phyloP scores from a whole-genome alignment of 805 yeast species.

The Ogataea ganodermae region DNA sequence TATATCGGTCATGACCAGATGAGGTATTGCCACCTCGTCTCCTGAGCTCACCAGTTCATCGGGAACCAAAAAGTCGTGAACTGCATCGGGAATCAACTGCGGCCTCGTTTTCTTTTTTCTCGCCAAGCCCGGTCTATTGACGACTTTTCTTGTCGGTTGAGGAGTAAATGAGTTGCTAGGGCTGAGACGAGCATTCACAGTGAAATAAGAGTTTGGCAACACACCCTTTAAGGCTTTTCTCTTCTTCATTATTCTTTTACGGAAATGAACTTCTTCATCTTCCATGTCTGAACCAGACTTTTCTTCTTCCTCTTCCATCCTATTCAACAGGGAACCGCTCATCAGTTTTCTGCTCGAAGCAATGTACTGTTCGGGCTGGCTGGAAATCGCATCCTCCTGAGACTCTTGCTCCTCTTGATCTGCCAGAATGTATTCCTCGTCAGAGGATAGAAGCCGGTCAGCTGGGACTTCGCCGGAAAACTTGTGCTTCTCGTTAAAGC shows the following conservation, averaged over 20 bases:
- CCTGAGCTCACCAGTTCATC: conserved; percentile 12
- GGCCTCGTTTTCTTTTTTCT: conserved; percentile 15
- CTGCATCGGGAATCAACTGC: not conserved
- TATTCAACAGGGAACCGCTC: not conserved
- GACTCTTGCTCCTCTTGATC: conserved; percentile 16
- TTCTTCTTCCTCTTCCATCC: not conserved
- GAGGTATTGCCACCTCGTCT: too few relatives aligned
- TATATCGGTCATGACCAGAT: too few relatives aligned
- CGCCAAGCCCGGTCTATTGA: conserved; percentile 23
- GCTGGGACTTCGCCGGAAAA: not conserved
- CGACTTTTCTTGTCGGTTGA: not conserved
- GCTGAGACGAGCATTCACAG: conserved; percentile 11
- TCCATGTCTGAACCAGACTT: not conserved
- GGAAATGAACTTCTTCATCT: conserved; percentile 22
- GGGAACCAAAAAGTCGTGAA: conserved; percentile 18
- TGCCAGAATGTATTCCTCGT: conserved; percentile 22
- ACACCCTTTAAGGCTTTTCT: conserved; percentile 29
- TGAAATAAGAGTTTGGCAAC: conserved; percentile 30
- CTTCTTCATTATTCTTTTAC: conserved; percentile 24
- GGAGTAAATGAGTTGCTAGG: not conserved
- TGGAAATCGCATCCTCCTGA: conserved; percentile 6
- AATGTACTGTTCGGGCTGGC: conserved; percentile 2
- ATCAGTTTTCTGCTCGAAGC: not conserved
- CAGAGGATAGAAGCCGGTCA: conserved; percentile 15
- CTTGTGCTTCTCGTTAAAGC: not conserved